These are phyloP conservation scores for Alternaria infectoria DNA, from an alignment of 2,329 filamentous ascomycete species.

Conservation along the genomic window DNA sequence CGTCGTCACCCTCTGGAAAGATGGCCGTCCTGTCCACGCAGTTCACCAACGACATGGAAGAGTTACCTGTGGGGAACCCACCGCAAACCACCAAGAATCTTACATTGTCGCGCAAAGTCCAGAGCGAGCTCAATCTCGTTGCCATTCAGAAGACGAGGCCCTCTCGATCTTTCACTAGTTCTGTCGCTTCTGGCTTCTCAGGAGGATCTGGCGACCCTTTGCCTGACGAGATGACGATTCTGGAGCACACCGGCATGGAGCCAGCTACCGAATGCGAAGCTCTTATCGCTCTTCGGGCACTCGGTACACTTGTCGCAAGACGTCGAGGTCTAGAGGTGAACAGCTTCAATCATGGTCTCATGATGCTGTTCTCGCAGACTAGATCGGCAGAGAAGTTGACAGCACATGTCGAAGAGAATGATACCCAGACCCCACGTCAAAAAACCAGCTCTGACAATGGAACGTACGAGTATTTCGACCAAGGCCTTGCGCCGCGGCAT, in stretches of 20 bases:
- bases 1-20: conserved; percentile 46
- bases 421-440: neutral
- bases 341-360: conserved; percentile 41
- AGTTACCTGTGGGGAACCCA: conserved; percentile 44
- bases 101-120: conserved; percentile 35
- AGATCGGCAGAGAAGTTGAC: neutral
- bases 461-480: neutral
- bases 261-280: conserved; percentile 36
- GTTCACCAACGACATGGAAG: conserved; percentile 35
- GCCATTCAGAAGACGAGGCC: conserved; percentile 10
- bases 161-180: conserved; percentile 12
- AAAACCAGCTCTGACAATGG: neutral
- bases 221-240: conserved; percentile 33
- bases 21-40: conserved; percentile 50
- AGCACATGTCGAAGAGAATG: neutral
- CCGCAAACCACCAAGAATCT: conserved; percentile 19
- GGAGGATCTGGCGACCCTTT: conserved; percentile 38
- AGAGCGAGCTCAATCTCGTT: conserved; percentile 38
- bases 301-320: conserved; percentile 43
- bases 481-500: conserved; percentile 1
- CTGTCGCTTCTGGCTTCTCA: conserved; percentile 42
- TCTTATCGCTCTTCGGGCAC: conserved; percentile 42
- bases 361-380: conserved; percentile 37
- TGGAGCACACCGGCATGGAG: conserved; percentile 5
- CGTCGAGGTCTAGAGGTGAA: conserved; percentile 44